Evolutionary conservation across 306 rosid species (phyloP).

Genomic region (Cucurbita ficifolia): DNA sequence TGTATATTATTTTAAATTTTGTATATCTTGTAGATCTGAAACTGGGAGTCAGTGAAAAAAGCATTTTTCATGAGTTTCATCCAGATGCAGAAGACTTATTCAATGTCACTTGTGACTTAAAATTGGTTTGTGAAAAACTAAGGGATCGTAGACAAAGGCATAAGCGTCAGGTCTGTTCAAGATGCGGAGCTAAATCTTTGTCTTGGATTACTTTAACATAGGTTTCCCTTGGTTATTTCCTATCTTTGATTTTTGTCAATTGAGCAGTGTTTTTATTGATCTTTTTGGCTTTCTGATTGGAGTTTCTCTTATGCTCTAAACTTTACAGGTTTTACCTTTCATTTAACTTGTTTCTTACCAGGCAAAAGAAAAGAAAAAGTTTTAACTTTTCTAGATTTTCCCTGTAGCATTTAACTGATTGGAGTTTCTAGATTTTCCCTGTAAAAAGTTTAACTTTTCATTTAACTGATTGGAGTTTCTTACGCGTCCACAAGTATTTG

Average conservation of each 20-base stretch:
- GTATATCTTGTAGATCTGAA: slow-evolving; percentile 49
- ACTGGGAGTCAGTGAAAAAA: slow-evolving; percentile 85
- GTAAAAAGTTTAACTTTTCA: too few relatives aligned
- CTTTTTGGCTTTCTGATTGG: neutral
- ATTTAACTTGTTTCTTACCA: neutral
- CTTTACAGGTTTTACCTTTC: neutral
- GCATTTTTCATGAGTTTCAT: slow-evolving; percentile 88
- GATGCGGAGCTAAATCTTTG: neutral
- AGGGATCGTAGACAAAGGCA: slow-evolving; percentile 69
- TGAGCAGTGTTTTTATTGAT: neutral
- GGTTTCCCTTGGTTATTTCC: neutral
- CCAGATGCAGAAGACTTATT: slow-evolving; percentile 97
- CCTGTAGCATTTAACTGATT: neutral
- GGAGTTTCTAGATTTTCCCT: too few relatives aligned
- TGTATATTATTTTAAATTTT: neutral
- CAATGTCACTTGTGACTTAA: slow-evolving; percentile 91
- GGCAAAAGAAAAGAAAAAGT: too few relatives aligned
- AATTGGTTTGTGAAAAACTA: slow-evolving; percentile 89
- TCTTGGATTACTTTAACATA: neutral
- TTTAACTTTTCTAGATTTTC: neutral
- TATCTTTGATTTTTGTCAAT: neutral
- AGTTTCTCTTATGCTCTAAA: neutral
- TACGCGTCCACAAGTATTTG: too few relatives aligned
- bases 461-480: too few relatives aligned
- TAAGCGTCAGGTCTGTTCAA: slow-evolving; percentile 60